Percentiles rank a stretch among this genome's conserved stretches.
Evolutionary conservation across 1,139 yeast species (phyloP).

Genomic region (Nakaseomyces kungkrabaensis): DNA sequence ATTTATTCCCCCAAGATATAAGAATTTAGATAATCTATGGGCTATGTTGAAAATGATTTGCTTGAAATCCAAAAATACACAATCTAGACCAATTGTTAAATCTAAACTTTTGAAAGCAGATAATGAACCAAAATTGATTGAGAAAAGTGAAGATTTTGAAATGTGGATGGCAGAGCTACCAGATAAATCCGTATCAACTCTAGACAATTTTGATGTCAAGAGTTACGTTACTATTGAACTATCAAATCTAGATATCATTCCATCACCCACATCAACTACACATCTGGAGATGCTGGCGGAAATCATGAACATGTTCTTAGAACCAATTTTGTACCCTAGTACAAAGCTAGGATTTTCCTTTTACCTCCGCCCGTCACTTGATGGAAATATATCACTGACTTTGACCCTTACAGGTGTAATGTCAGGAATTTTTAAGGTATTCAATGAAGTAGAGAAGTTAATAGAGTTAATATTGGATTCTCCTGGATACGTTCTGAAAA

Average conservation of each 20-base stretch:
- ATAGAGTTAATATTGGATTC: conserved; percentile 10
- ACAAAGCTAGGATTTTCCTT: conserved; percentile 45
- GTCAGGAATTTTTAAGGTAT: conserved; percentile 28
- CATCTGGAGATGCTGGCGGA: conserved; percentile 43
- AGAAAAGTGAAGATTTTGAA: conserved; percentile 32
- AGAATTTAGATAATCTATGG: conserved; percentile 20
- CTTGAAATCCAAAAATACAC: conserved; percentile 22
- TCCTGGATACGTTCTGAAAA: conserved; percentile 11
- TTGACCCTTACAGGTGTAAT: conserved; percentile 43
- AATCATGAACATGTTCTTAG: conserved; percentile 34
- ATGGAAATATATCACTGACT: conserved; percentile 41
- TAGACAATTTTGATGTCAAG: not conserved
- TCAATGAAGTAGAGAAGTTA: conserved; percentile 11
- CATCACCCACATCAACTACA: conserved; percentile 33
- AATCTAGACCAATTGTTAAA: conserved; percentile 29
- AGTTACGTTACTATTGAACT: conserved; percentile 37
- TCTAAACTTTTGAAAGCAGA: conserved; percentile 12
- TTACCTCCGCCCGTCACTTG: conserved; percentile 42
- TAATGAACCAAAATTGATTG: conserved; percentile 27
- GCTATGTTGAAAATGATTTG: conserved; percentile 23
- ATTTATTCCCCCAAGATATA: conserved; percentile 29
- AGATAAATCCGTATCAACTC: not conserved
- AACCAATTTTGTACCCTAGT: conserved; percentile 39
- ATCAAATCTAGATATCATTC: conserved; percentile 19
- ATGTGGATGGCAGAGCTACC: conserved; percentile 37